Evolutionary conservation across 2,329 filamentous ascomycete genomes (phyloP), one percentile per base, ranked within the genome.

Genomic region (Ceratocystis smalleyi): DNA sequence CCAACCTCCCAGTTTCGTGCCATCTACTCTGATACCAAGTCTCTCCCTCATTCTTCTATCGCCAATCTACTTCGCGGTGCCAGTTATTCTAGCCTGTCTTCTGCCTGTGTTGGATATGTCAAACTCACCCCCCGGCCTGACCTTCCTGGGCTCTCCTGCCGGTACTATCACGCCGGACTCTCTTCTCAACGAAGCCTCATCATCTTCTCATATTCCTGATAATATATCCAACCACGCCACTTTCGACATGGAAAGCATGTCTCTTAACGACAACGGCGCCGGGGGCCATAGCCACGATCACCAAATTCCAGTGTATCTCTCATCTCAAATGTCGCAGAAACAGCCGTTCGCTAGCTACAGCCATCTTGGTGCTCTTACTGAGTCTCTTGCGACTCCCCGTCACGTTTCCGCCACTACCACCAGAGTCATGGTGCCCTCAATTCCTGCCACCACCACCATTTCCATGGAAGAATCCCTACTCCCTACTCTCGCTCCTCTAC

Each of bases 41-140:
- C 17, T 61, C 43, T 49, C 43, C 17, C 2, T n/a, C 5, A 47
- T 45, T 30, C 35, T 30, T 49, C 43, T 61, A 24, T 12, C 49
- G 32, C 49, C 59, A 19, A 49, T 24, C 35, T 27, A 22, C 43
- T 43, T 45, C 19, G 43, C 59, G 12, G 47, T 61, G 10, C 35
- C 35, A 40, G 12, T 12, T 40, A 40, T 40, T 40, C 35, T 40
- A 59, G 19, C 27, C 61, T 47, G 22, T 57, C 17, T 6, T 15
- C 54, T 24, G 54, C 7, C 54, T 30, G 27, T 57, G 54, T 57
- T 57, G 12, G 54, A 47, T 24, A 47, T 47, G n/a, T 61, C 59
- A 17, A 61, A 30, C 24, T 49, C 63, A 24, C 63, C 63, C 43
- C 63, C 63, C 32, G 57, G 63, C 43, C 30, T 64, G 17, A 64